Base-by-base conservation (phyloP, 805 yeast species). In the Saccharomyces cerevisiae region DNA sequence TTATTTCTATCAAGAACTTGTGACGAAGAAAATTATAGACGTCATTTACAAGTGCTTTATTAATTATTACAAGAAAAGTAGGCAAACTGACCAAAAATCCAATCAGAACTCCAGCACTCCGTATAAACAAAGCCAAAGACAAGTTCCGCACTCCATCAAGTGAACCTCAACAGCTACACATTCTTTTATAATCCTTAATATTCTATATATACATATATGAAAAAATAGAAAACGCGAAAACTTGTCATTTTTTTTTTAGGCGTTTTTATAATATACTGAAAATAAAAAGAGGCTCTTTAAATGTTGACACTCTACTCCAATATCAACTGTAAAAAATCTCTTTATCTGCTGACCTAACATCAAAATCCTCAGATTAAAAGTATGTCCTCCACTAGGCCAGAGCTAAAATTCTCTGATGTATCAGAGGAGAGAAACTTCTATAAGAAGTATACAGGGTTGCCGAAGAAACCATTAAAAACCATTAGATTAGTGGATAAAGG, bases 401-500 rank as follows among this genome's bases (percentile, higher is more conserved):
- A 82, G 52, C 65, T 82, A 56, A 80, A 79, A 64, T 82, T 82
- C 65, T 65, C 76, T 10, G 87, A 83, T 57, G 71, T 74, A 9
- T 68, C 79, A 4, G 80, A 77, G 53, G 81, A 79, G 57, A 66
- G 78, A 47, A 73, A 73, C 9, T 81, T 80, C 60, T 78, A 77
- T 59, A 69, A 70, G 52, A 76, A 76, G 64, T 83, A 76, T 60
- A 64, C 76, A 14, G 70, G 72, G 9, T 70, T 85, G 30, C 79
- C 84, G 0, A 70, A 76, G 0, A 79, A 79, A 53, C 77, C 78
- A 6, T 66, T 72, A 1, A 72, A 76, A 46, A 77, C 84, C 0
- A 64, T 92, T 24, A 78, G 97, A 47, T 73, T 89, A n/a, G 85
- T 87, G 48, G 96, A 90, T 66, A 81, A 83, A 56, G 84, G 84